Conservation (phyloP, 768 basidiomycete genomes). For the Mycena filopes region DNA sequence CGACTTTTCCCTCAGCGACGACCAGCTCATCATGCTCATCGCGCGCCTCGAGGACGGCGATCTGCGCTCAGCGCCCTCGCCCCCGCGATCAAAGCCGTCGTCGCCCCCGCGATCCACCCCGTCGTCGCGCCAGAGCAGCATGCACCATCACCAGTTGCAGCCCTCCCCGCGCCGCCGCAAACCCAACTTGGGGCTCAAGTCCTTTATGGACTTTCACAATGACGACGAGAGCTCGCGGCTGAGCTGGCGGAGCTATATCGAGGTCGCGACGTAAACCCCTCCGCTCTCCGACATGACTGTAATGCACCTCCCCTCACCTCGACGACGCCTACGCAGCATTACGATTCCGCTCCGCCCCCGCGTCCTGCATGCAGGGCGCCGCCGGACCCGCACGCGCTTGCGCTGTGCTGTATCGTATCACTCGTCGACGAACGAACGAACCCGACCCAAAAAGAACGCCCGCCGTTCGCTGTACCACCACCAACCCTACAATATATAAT, state of each 20-base stretch:
- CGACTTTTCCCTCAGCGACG: constrained; percentile 25
- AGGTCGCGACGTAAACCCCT: constrained; percentile 43
- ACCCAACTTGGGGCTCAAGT: constrained; percentile 56
- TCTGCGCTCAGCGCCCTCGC: constrained; percentile 16
- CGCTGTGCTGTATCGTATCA: constrained; percentile 4
- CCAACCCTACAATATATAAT: not conserved
- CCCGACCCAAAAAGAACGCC: constrained; percentile 21
- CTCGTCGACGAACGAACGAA: not conserved
- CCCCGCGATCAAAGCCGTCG: constrained; percentile 12
- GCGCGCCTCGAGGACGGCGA: constrained; percentile 27
- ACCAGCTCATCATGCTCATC: constrained; percentile 28
- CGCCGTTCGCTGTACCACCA: constrained; percentile 22
- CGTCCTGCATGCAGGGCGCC: constrained; percentile 15
- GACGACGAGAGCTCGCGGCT: constrained; percentile 50
- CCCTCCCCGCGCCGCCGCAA: constrained; percentile 44
- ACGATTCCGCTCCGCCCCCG: constrained; percentile 17
- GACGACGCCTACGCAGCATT: constrained; percentile 2
- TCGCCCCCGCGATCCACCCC: no score
- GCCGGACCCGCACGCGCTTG: constrained; percentile 21
- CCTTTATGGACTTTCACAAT: constrained; percentile 58
- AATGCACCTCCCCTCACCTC: not conserved
- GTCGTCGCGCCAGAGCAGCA: constrained; percentile 22
- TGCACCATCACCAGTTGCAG: constrained; percentile 5
- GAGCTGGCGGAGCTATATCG: constrained; percentile 62
- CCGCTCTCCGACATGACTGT: not conserved